Evolutionary conservation across 2,329 filamentous ascomycete species (phyloP), one percentile per base, ranked within the genome.

Genomic region (Septoria petroselini): DNA sequence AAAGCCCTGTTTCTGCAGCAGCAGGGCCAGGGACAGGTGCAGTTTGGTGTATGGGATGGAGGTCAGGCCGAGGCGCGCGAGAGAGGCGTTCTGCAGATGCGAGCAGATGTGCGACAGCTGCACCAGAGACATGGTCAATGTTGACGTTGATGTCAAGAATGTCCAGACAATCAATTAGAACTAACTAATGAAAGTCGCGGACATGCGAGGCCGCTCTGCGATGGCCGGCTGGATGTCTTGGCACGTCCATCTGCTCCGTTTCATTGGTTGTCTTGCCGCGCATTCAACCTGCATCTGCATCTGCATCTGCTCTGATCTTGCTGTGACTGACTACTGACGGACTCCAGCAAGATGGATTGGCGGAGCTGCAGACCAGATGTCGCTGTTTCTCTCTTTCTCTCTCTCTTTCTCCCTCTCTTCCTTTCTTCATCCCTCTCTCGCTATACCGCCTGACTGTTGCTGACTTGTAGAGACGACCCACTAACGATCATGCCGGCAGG

Each of bases 21-120:
- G 85, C 15, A 93, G 79, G 43, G 82, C 78, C 12, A 95, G 76
- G 37, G 75, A 75, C 55, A 94, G 82, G 75, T 93, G 90, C 67
- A 90, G 82, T 60, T 91, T 91, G 41, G 82, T 84, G 73, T 85
- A 84, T 38, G 85, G 83, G 56, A 95, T 79, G 6, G 88, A 94
- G 25, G 91, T 95, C 42, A 95, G 76, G 59, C 85, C 87, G 0
- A 96, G 82, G 1, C 85, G 83, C n/a, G 87, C 88, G 64, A 83
- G 83, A 49, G 86, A 86, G 59, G 87, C 88, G 76, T 96, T 96
- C 70, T 93, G 88, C 50, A 96, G 78, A 74, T 95, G 90, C 59
- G 89, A 90, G 78, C 88, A 94, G 72, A 91, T 82, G 75, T 91
- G 76, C 62, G 82, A 79, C 58, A 95, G 79, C 71, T 85, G 82